phyloP scores from a whole-genome alignment of 305 asterid genomes.

The Striga hermonthica region DNA sequence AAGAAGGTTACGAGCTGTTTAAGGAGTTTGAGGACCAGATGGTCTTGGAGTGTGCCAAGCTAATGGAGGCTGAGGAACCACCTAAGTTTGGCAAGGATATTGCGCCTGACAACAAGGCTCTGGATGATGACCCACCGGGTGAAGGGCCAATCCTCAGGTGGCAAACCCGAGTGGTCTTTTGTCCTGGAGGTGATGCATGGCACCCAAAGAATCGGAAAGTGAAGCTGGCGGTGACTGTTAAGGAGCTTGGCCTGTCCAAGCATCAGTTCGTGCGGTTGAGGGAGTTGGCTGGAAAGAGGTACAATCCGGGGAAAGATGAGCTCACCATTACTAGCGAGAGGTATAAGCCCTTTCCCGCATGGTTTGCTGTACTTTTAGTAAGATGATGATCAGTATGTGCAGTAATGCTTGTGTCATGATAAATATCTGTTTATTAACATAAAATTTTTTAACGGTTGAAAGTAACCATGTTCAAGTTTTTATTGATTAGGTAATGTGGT shows the following conservation, averaged over 20 bases:
- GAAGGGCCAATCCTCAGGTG: constrained; percentile 92
- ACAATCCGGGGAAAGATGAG: constrained; percentile 86
- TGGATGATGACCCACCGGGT: constrained; percentile 74
- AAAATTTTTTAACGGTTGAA: no score
- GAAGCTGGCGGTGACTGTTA: constrained; percentile 71
- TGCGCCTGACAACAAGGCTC: constrained; percentile 39
- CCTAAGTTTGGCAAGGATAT: constrained; percentile 43
- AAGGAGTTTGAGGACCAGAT: constrained; percentile 84
- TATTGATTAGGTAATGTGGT: not conserved
- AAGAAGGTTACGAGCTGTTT: constrained; percentile 76
- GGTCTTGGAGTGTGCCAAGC: constrained; percentile 62
- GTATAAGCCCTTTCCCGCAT: constrained; percentile 32
- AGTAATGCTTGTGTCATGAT: not conserved
- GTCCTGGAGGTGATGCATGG: constrained; percentile 95
- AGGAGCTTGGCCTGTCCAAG: constrained; percentile 78
- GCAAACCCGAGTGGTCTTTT: constrained; percentile 70
- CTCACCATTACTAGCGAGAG: constrained; percentile 93
- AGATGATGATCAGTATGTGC: not conserved
- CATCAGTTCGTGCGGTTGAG: constrained; percentile 71
- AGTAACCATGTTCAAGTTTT: no score
- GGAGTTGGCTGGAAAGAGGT: constrained; percentile 80
- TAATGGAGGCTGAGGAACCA: constrained; percentile 57
- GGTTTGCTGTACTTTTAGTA: constrained; percentile 3
- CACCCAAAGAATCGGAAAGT: constrained; percentile 88
- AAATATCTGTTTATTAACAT: not conserved